phyloP scores from a whole-genome alignment of 2,329 filamentous ascomycete genomes.

The Penicillium glabrum region DNA sequence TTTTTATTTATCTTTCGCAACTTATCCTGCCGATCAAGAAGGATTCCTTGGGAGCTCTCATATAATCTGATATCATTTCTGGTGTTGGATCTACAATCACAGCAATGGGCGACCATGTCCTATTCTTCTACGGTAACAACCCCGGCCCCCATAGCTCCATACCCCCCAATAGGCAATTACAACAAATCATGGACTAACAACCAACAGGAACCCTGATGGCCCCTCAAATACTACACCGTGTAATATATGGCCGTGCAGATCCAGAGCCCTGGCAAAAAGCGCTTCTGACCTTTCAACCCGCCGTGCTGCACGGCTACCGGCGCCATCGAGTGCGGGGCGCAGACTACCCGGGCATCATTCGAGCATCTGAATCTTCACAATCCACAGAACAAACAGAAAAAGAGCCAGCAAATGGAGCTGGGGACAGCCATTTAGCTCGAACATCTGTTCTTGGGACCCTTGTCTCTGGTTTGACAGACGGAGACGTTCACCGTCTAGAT shows the following conservation, averaged over 20 bases:
- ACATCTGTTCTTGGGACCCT: conserved; percentile 67
- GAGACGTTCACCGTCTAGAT: conserved; percentile 74
- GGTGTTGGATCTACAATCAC: neutral
- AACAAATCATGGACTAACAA: neutral
- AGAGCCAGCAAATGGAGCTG: neutral
- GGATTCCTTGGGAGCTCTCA: neutral
- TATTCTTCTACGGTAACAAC: conserved; percentile 63
- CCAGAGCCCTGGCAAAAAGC: conserved; percentile 52
- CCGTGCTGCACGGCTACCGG: conserved; percentile 71
- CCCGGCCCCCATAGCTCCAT: neutral
- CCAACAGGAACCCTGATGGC: conserved; percentile 69
- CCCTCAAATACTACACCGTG: conserved; percentile 80
- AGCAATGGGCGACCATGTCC: conserved; percentile 50
- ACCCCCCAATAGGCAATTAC: neutral
- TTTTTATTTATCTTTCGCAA: neutral
- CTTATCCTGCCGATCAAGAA: neutral
- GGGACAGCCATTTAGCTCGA: neutral
- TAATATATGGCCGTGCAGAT: conserved; percentile 66
- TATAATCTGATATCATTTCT: neutral
- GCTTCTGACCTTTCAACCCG: conserved; percentile 67
- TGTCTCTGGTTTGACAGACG: conserved; percentile 74
- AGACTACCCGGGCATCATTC: conserved; percentile 80
- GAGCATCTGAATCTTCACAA: neutral
- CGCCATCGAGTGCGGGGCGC: conserved; percentile 67
- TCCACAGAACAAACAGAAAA: neutral